Evolutionary conservation across 106 monocot species (phyloP).

Genomic region (Gastrodia elata): DNA sequence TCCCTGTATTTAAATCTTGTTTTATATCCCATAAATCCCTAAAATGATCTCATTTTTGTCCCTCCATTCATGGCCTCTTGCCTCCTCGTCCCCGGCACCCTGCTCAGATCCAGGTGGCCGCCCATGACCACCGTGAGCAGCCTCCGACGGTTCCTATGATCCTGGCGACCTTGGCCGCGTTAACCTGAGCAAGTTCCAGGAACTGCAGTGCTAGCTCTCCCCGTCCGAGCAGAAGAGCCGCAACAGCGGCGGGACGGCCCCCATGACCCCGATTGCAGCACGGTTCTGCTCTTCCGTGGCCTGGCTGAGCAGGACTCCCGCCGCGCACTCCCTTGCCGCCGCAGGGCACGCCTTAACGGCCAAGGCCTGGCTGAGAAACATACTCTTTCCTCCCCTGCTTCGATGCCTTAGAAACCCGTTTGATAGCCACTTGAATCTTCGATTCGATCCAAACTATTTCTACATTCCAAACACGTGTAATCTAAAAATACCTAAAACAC

Average conservation of each 20-base stretch:
- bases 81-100: constrained; percentile 41
- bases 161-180: constrained; percentile 41
- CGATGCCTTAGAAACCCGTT: no score
- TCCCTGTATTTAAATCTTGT: no score
- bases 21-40: no score
- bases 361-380: no score
- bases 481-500: no score
- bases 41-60: no score
- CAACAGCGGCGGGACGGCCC: constrained; percentile 62
- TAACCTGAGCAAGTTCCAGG: constrained; percentile 31
- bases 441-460: no score
- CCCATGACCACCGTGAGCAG: constrained; percentile 26
- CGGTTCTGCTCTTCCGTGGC: constrained; percentile 51
- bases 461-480: no score
- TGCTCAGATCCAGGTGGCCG: constrained; percentile 8
- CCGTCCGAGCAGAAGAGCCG: constrained; percentile 25
- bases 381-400: no score
- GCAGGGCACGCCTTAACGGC: no score
- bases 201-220: constrained; percentile 57
- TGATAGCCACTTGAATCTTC: no score
- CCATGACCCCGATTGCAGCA: constrained; percentile 57
- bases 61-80: no score
- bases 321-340: constrained; percentile 54
- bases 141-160: constrained; percentile 26
- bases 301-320: constrained; percentile 68